A percentile compares a stretch with the other conserved stretches of the same genome.
phyloP scores from a whole-genome alignment of 495 filamentous ascomycete species.

The Hypoxylon fuscum region DNA sequence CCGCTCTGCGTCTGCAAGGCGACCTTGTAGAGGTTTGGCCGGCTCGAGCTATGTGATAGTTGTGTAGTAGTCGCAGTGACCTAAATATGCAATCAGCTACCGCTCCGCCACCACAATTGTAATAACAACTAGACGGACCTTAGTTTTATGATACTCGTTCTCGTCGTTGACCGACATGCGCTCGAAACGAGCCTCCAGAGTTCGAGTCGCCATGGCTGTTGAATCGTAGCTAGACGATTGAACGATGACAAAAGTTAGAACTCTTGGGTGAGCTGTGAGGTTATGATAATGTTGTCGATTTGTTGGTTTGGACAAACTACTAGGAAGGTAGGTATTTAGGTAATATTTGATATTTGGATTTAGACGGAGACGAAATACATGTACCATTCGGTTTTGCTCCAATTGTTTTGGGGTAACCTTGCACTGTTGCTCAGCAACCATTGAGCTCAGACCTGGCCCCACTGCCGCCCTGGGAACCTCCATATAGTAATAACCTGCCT shows the following conservation, averaged over 20 bases:
- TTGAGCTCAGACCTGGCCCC: not conserved
- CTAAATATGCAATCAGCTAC: conserved; percentile 52
- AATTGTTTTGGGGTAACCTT: conserved; percentile 2
- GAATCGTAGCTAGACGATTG: not conserved
- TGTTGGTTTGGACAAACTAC: no score
- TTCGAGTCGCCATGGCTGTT: conserved; percentile 56
- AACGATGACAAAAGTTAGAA: not conserved
- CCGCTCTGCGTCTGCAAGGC: conserved; percentile 75
- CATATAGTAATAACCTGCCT: no score
- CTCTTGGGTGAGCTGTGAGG: no score
- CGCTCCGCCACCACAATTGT: not conserved
- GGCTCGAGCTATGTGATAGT: conserved; percentile 66
- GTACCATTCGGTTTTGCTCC: no score
- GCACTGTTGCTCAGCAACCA: conserved; percentile 7
- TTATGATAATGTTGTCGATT: not conserved
- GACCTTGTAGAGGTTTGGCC: conserved; percentile 79
- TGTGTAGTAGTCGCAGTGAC: conserved; percentile 64
- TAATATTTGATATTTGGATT: no score
- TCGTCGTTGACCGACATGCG: conserved; percentile 84
- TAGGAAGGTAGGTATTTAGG: no score
- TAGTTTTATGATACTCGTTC: conserved; percentile 77
- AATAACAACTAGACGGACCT: conserved; percentile 59
- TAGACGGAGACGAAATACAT: no score
- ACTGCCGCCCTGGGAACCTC: no score
- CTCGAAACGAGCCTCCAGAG: conserved; percentile 82